Evolutionary conservation across 345 rosid genomes (phyloP), one percentile per base, ranked within the genome.

Genomic region (Brassica rapa): DNA sequence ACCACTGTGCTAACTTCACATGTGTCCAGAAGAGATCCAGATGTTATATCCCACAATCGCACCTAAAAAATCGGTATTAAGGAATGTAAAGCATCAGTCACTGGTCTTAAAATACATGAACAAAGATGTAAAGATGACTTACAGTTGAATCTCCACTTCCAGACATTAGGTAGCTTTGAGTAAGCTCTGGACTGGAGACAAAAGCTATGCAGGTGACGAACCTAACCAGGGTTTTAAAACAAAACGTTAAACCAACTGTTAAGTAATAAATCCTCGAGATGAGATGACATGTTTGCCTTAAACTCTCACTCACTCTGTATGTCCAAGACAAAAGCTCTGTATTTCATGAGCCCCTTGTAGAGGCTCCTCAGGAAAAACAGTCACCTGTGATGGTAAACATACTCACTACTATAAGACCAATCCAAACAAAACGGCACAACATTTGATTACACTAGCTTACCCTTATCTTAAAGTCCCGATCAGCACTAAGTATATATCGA

Each of bases 91-190:
- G 59, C 49, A 67, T 16, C 19, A 49, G 56, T 49, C 16, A 19
- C 9, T 30, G 39, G 51, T 62, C 1, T 8, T 16, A 51, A 66
- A 10, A 67, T 53, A 67, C 33, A 66, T 71, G 59, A 62, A 56
- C 5, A 30, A 12, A 62, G 41, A 63, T 33, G 77, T 43, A 68
- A 21, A 41, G 19, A 77, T 59, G 32, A 75, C 91, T 90, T 82
- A 93, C 98, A 1, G 96, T 89, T 72, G 96, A 91, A 87, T 95
- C 98, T 59, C 98, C 97, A 70, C 99, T 87, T 76, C 98, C 98
- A 66, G 99, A 93, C 75, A 93, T 84, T 77, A 95, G 99, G 76
- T 86, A 84, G 57, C 88, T 92, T 35, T 85, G 87, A 23, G 87
- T 83, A 71, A 68, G 80, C 74, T 89, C 92, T 66, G 74, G 83